These are phyloP conservation scores for Ustilago shanxiensis DNA, from an alignment of 1,284 basidiomycete species.

Conservation along the genomic window DNA sequence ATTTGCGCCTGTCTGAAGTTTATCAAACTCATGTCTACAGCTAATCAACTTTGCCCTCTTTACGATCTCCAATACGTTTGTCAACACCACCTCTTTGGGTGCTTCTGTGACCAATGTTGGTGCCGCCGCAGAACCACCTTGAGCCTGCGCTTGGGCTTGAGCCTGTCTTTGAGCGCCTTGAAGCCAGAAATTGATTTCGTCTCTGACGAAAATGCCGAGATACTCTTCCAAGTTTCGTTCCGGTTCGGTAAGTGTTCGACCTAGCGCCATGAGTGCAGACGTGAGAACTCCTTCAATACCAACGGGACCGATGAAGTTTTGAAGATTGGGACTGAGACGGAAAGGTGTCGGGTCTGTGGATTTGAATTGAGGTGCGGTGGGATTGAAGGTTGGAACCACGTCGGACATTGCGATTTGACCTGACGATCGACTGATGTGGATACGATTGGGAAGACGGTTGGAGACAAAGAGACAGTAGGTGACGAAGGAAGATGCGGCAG, in stretches of 20 bases:
- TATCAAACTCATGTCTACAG: slow-evolving; percentile 84
- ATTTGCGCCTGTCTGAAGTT: slow-evolving; percentile 59
- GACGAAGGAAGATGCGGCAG: slow-evolving; percentile 90
- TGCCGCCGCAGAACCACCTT: not conserved
- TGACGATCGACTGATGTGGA: slow-evolving; percentile 84
- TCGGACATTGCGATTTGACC: slow-evolving; percentile 67
- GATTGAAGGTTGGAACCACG: slow-evolving; percentile 69
- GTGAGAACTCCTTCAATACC: slow-evolving; percentile 91
- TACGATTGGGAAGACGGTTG: slow-evolving; percentile 84
- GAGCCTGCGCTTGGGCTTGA: slow-evolving; percentile 24
- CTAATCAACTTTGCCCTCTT: slow-evolving; percentile 86
- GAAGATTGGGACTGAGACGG: slow-evolving; percentile 96
- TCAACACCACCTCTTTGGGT: slow-evolving; percentile 78
- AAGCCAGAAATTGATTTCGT: slow-evolving; percentile 86
- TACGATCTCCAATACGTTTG: slow-evolving; percentile 84
- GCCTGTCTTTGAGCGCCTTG: slow-evolving; percentile 60
- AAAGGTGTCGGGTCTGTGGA: slow-evolving; percentile 92
- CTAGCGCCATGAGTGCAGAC: slow-evolving; percentile 89
- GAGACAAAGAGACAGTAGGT: slow-evolving; percentile 89
- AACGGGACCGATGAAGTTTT: slow-evolving; percentile 89
- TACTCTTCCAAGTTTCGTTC: slow-evolving; percentile 91
- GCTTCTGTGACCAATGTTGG: slow-evolving; percentile 50
- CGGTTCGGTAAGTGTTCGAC: slow-evolving; percentile 87
- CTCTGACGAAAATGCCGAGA: slow-evolving; percentile 88
- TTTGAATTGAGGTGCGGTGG: slow-evolving; percentile 79